Evolutionary conservation across 192 early-diverging fungal species (phyloP).

Genomic region (Funneliformis geosporum): DNA sequence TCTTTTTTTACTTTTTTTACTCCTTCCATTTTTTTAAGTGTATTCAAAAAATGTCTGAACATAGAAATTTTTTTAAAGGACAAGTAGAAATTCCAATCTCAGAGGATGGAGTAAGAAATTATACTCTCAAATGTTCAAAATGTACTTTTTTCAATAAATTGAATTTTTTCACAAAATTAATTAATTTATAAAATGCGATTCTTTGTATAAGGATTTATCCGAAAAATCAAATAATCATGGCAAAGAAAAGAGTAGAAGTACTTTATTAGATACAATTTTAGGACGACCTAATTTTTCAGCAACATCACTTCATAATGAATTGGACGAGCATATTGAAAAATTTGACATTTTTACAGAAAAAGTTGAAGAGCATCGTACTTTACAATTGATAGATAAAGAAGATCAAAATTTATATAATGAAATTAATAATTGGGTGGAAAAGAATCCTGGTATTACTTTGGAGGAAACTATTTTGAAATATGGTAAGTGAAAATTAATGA

Average conservation of each 20-base stretch:
- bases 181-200: neutral
- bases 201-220: neutral
- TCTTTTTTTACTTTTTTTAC: too few species aligned
- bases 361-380: conserved; percentile 30
- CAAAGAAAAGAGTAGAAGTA: neutral
- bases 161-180: neutral
- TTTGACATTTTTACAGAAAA: conserved; percentile 26
- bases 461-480: conserved; percentile 40
- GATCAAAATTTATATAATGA: conserved; percentile 38
- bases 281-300: neutral
- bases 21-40: too few species aligned
- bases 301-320: neutral
- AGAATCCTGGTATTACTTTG: conserved; percentile 36
- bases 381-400: conserved; percentile 38
- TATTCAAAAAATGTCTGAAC: too few species aligned
- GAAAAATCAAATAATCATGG: neutral
- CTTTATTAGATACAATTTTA: neutral
- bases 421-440: conserved; percentile 34
- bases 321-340: neutral
- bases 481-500: conserved; percentile 29
- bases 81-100: neutral
- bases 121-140: neutral
- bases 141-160: neutral
- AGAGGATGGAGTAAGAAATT: neutral
- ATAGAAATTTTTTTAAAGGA: too few species aligned